phyloP scores from a whole-genome alignment of 2,329 filamentous ascomycete species.

The Botrytis sinoallii region DNA sequence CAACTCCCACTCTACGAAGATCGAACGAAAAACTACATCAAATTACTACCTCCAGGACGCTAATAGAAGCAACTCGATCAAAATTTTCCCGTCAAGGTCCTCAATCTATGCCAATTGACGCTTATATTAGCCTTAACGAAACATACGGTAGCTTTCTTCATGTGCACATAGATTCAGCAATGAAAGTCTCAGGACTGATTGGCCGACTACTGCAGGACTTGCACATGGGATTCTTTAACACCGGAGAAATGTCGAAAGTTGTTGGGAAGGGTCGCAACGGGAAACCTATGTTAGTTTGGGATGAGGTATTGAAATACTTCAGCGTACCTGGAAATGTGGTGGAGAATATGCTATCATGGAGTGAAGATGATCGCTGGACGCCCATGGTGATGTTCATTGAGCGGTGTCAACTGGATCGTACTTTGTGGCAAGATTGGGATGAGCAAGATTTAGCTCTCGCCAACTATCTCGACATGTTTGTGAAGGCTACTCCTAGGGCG shows the following conservation, averaged over 20 bases:
- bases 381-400: slow-evolving; percentile 7
- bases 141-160: background rate
- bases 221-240: background rate
- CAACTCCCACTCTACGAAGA: background rate
- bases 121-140: background rate
- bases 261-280: background rate
- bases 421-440: background rate
- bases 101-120: background rate
- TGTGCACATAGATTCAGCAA: background rate
- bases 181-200: background rate
- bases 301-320: background rate
- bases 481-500: background rate
- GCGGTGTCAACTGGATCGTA: background rate
- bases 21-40: background rate
- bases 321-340: background rate
- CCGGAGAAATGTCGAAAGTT: background rate
- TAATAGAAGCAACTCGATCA: background rate
- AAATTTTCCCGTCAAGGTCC: too few species aligned
- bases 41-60: background rate
- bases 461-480: background rate
- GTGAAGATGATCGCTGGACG: background rate
- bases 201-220: background rate
- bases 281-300: background rate
- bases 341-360: background rate
- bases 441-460: background rate